Conservation (phyloP, 2,329 filamentous ascomycete genomes). For the Madurella fahalii region DNA sequence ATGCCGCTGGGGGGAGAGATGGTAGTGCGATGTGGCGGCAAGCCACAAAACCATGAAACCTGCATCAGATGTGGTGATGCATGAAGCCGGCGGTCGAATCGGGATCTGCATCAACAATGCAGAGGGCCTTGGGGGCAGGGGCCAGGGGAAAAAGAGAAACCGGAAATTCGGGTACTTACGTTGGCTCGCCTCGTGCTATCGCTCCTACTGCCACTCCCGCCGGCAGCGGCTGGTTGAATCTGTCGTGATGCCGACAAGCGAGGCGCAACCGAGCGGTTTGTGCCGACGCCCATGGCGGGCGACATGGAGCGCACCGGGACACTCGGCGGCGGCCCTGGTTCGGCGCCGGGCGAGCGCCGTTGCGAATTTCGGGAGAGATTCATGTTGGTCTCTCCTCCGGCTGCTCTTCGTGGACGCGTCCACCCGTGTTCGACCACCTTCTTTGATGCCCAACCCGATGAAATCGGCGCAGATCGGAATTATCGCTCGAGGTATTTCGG, state of each 20-base stretch:
- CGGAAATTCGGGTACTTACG: conserved; percentile 45
- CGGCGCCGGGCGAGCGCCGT: conserved; percentile 60
- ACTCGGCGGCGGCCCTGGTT: conserved; percentile 55
- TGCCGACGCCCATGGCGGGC: conserved; percentile 46
- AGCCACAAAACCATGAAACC: conserved; percentile 3
- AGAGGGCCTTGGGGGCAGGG: background rate
- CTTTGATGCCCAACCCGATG: conserved; percentile 10
- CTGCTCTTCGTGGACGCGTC: background rate
- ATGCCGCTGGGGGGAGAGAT: background rate
- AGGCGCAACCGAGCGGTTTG: conserved; percentile 44
- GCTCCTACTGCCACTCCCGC: conserved; percentile 30
- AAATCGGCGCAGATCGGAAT: background rate
- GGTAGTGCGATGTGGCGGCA: conserved; percentile 1
- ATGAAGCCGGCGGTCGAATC: conserved; percentile 20
- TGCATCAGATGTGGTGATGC: conserved; percentile 8
- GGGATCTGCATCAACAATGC: conserved; percentile 18
- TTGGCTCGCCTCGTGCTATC: conserved; percentile 51
- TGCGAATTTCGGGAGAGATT: conserved; percentile 40
- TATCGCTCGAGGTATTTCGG: background rate
- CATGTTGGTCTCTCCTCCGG: conserved; percentile 7
- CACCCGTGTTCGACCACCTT: background rate
- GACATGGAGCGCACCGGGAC: conserved; percentile 57
- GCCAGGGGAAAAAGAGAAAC: conserved; percentile 5
- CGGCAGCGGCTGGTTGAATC: conserved; percentile 34
- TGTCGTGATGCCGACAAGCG: conserved; percentile 64